These are phyloP conservation scores for Lipomyces kockii DNA, from an alignment of 805 yeast species.

Conservation along the genomic window DNA sequence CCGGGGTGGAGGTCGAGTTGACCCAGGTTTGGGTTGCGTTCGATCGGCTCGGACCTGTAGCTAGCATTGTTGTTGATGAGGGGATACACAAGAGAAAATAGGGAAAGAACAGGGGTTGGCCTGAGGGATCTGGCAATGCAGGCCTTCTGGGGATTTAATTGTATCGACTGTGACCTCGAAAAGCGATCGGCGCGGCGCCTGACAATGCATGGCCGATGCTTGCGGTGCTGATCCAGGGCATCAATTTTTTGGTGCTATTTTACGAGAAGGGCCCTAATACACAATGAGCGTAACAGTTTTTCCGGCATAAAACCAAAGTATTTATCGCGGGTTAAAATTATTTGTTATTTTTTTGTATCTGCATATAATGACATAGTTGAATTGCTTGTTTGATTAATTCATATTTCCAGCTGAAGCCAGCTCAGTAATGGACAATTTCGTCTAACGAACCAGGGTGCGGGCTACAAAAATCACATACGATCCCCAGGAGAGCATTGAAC, in stretches of 20 bases:
- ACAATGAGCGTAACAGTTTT: too few species aligned
- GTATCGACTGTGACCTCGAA: too few species aligned
- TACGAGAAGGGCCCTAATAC: neutral
- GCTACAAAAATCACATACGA: too few species aligned
- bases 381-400: neutral
- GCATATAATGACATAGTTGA: neutral
- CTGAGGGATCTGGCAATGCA: neutral
- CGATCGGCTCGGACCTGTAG: neutral
- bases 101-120: neutral
- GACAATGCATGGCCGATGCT: neutral
- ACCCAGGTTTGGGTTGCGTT: constrained; percentile 9
- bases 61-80: constrained; percentile 2
- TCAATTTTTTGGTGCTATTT: neutral
- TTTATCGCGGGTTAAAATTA: neutral
- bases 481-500: too few species aligned
- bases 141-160: neutral
- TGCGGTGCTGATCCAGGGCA: neutral
- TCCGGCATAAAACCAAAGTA: neutral
- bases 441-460: too few species aligned
- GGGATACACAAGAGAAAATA: neutral
- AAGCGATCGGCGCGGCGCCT: constrained; percentile 1
- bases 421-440: too few species aligned
- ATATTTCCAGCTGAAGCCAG: too few species aligned
- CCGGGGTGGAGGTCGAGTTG: neutral
- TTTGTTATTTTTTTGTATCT: too few species aligned